phyloP scores from a whole-genome alignment of 2,329 filamentous ascomycete species.

The Claviceps cyperi region DNA sequence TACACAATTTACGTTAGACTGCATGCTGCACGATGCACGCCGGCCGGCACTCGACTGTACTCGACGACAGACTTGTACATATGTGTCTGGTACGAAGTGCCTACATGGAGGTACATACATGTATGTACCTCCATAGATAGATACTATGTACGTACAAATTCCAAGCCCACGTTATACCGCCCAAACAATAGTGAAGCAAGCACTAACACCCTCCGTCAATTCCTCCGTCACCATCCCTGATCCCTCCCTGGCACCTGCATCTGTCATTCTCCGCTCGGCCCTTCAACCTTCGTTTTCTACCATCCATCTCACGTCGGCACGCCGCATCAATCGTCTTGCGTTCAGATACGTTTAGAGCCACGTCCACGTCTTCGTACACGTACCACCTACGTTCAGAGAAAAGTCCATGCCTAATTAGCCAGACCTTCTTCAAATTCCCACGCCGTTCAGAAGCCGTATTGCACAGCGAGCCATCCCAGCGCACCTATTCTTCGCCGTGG shows the following conservation, averaged over 20 bases:
- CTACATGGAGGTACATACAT: too few relatives aligned
- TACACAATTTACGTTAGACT: too few relatives aligned
- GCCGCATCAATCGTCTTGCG: neutral
- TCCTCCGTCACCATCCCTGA: neutral
- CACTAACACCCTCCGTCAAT: neutral
- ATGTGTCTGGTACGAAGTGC: too few relatives aligned
- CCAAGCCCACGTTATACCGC: neutral
- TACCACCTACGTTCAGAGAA: neutral
- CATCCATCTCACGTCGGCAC: neutral
- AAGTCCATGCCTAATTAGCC: neutral
- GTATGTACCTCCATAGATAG: too few relatives aligned
- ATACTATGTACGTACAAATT: too few relatives aligned
- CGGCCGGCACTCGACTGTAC: too few relatives aligned
- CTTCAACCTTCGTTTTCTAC: neutral
- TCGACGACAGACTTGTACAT: too few relatives aligned
- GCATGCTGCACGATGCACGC: too few relatives aligned
- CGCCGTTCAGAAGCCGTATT: neutral
- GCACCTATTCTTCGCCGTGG: neutral
- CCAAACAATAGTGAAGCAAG: neutral
- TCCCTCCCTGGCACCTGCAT: neutral
- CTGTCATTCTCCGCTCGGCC: neutral
- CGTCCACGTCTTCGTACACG: neutral
- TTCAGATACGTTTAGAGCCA: too few relatives aligned
- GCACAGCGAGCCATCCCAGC: neutral
- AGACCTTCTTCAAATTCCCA: neutral